A percentile compares a stretch with the other conserved stretches of the same genome.
Evolutionary conservation across 192 early-diverging fungal genomes (phyloP).

Genomic region (Rhizophagus sp.): DNA sequence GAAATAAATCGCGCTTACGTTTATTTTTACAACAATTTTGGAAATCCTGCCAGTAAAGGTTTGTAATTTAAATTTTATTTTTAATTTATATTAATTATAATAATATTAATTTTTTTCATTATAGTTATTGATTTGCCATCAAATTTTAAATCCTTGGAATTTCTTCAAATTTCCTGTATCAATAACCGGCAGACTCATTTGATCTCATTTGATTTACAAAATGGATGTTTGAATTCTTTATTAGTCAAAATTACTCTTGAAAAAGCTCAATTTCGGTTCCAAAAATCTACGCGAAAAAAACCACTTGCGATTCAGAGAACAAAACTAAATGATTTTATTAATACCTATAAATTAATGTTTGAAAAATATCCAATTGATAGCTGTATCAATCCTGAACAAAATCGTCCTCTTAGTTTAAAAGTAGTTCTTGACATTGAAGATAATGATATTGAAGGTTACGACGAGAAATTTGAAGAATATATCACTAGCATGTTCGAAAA

Average conservation of each 20-base stretch:
- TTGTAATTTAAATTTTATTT: not conserved
- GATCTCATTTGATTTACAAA: conserved; percentile 9
- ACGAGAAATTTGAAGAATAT: conserved; percentile 21
- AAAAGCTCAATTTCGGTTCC: conserved; percentile 9
- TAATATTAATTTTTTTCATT: too few species aligned
- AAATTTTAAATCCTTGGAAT: not conserved
- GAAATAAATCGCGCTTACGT: not conserved
- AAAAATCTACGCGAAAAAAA: not conserved
- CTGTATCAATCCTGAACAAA: not conserved
- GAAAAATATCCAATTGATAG: conserved; percentile 17
- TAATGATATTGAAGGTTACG: not conserved
- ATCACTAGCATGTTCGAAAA: not conserved
- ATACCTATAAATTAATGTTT: conserved; percentile 8
- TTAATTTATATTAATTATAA: not conserved
- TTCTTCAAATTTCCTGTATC: not conserved
- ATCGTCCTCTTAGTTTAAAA: not conserved
- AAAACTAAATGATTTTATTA: conserved; percentile 1
- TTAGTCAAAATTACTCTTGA: conserved; percentile 8
- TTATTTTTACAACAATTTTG: conserved; percentile 5
- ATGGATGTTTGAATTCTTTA: not conserved
- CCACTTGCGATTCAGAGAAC: not conserved
- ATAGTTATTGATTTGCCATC: not conserved
- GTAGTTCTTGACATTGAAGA: not conserved
- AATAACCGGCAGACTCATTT: not conserved
- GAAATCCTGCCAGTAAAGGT: not conserved